Evolutionary conservation across 768 basidiomycete genomes (phyloP).

Genomic region (Crucibulum laeve): DNA sequence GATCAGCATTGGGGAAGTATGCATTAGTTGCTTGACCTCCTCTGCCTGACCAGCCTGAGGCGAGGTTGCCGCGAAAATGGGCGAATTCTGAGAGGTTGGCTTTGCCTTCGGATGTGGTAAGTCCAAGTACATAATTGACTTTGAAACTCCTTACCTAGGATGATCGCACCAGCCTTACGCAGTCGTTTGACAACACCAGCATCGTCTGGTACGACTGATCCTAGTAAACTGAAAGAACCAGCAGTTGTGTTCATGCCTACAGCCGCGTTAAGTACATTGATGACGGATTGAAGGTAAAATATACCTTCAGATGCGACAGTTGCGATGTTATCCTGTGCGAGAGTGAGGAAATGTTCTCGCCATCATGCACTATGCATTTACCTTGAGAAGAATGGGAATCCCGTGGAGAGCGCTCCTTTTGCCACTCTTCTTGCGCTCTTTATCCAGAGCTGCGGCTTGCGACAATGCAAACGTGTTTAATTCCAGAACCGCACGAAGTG

Average conservation of each 20-base stretch:
- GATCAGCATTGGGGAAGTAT: conserved; percentile 47
- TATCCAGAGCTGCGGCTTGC: conserved; percentile 47
- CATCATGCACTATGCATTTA: conserved; percentile 5
- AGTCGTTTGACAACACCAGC: conserved; percentile 40
- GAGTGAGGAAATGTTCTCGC: background rate
- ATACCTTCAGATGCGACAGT: conserved; percentile 40
- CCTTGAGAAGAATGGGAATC: conserved; percentile 50
- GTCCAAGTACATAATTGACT: background rate
- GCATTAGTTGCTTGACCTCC: conserved; percentile 48
- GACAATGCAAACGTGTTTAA: conserved; percentile 47
- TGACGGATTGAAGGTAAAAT: background rate
- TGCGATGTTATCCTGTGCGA: conserved; percentile 40
- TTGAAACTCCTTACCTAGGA: conserved; percentile 27
- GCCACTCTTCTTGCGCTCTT: conserved; percentile 34
- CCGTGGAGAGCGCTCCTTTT: conserved; percentile 49
- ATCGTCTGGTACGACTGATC: conserved; percentile 40
- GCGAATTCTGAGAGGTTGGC: conserved; percentile 54
- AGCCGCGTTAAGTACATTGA: background rate
- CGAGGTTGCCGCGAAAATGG: conserved; percentile 38
- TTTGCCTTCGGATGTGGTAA: conserved; percentile 32
- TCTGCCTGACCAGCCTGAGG: conserved; percentile 57
- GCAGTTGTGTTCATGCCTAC: conserved; percentile 44
- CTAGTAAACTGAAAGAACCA: conserved; percentile 37
- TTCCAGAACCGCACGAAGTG: conserved; percentile 56
- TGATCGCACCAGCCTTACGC: conserved; percentile 38